Evolutionary conservation across 495 filamentous ascomycete species (phyloP).

Genomic region (Xylaria curta): DNA sequence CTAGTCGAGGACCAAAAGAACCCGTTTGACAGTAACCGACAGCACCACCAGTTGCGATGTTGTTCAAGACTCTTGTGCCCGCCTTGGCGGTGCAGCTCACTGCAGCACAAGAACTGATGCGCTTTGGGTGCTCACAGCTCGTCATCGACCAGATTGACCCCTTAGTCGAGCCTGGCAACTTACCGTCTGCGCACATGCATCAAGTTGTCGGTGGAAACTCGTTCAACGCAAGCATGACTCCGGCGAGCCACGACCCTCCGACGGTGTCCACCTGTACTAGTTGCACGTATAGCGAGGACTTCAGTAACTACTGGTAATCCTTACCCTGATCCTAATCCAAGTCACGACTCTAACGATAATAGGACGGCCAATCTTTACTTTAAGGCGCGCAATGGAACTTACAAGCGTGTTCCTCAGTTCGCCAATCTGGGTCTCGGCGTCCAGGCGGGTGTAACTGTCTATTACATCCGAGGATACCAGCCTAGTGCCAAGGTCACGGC

Average conservation of each 20-base stretch:
- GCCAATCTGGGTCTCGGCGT: slow-evolving; percentile 52
- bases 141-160: slow-evolving; percentile 52
- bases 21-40: slow-evolving; percentile 1
- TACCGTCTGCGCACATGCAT: slow-evolving; percentile 49
- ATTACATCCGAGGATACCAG: slow-evolving; percentile 58
- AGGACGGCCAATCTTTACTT: slow-evolving; percentile 42
- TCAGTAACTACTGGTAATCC: slow-evolving; percentile 55
- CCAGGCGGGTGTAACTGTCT: slow-evolving; percentile 53
- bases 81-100: slow-evolving; percentile 40
- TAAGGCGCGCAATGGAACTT: slow-evolving; percentile 52
- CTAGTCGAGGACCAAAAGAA: not conserved
- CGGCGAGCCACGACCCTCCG: slow-evolving; percentile 43
- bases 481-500: slow-evolving; percentile 52
- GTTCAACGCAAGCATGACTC: slow-evolving; percentile 50
- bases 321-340: slow-evolving; percentile 32
- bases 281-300: slow-evolving; percentile 50
- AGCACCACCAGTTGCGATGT: slow-evolving; percentile 27
- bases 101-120: slow-evolving; percentile 54
- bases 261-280: slow-evolving; percentile 47
- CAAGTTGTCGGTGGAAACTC: slow-evolving; percentile 53
- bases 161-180: slow-evolving; percentile 49
- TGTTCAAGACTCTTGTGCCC: slow-evolving; percentile 39
- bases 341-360: not conserved
- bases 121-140: slow-evolving; percentile 54
- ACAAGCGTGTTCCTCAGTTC: slow-evolving; percentile 55